Percentiles rank a stretch among this genome's conserved stretches.
These are phyloP conservation scores for Entomortierella lignicola DNA, from an alignment of 192 early-diverging fungal genomes.

Conservation along the genomic window DNA sequence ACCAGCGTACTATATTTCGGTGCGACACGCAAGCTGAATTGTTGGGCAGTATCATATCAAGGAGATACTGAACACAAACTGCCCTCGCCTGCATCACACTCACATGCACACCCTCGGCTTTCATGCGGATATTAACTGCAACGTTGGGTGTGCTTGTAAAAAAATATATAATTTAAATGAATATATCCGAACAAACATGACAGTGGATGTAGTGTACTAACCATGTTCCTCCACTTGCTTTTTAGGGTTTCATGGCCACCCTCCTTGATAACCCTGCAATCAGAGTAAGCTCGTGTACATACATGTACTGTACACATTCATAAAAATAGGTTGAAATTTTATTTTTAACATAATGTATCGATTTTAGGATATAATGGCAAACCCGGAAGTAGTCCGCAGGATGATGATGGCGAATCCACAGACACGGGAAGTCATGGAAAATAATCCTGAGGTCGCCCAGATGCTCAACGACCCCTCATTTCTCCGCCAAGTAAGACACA, in stretches of 20 bases:
- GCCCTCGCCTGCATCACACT: not conserved
- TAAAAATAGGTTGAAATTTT: not conserved
- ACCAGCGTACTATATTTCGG: too few relatives aligned
- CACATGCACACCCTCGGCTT: not conserved
- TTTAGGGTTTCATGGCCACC: conserved; percentile 39
- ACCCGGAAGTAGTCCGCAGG: conserved; percentile 66
- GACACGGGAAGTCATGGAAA: conserved; percentile 66
- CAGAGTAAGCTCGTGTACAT: conserved; percentile 31
- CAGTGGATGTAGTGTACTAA: not conserved
- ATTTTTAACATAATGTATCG: not conserved
- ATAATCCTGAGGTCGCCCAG: conserved; percentile 72
- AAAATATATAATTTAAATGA: not conserved
- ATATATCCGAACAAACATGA: not conserved
- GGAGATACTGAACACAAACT: not conserved
- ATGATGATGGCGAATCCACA: conserved; percentile 74
- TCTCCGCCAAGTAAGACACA: conserved; percentile 60
- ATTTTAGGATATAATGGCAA: conserved; percentile 57
- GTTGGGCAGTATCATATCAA: not conserved
- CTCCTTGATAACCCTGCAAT: conserved; percentile 57
- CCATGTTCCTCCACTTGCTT: not conserved
- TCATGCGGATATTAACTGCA: not conserved
- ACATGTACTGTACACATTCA: not conserved
- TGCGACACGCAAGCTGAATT: conserved; percentile 4
- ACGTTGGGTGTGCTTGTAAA: not conserved
- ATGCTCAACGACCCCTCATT: conserved; percentile 71